Percentiles rank a stretch among this genome's conserved stretches.
Conservation (phyloP, 2,329 filamentous ascomycete genomes). For the Bipolaris sorokiniana region DNA sequence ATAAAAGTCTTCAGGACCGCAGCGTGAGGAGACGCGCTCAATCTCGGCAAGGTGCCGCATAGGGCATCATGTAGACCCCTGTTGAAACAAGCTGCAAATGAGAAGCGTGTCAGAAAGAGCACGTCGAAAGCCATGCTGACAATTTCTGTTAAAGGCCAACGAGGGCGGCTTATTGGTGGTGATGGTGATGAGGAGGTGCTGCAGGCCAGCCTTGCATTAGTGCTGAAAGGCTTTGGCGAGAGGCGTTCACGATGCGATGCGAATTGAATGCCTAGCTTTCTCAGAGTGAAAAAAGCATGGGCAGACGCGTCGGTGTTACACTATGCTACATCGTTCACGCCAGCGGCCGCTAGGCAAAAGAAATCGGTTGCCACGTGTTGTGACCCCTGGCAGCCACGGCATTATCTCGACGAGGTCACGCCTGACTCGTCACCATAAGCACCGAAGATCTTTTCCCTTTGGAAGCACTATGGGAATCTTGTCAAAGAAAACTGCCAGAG, state of each 20-base stretch:
- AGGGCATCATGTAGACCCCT: slow-evolving; percentile 22
- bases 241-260: slow-evolving; percentile 4
- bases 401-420: slow-evolving; percentile 27
- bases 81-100: slow-evolving; percentile 36
- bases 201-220: slow-evolving; percentile 25
- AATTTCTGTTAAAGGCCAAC: neutral
- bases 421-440: slow-evolving; percentile 40
- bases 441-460: slow-evolving; percentile 31
- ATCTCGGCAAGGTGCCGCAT: slow-evolving; percentile 30
- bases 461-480: slow-evolving; percentile 16
- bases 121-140: slow-evolving; percentile 29
- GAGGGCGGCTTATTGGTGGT: too few relatives aligned
- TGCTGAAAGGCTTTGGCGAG: slow-evolving; percentile 11
- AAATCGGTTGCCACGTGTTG: slow-evolving; percentile 43
- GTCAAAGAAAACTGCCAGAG: slow-evolving; percentile 19
- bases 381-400: slow-evolving; percentile 32
- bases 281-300: slow-evolving; percentile 7
- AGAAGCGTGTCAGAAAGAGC: slow-evolving; percentile 22
- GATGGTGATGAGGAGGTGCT: slow-evolving; percentile 1
- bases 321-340: slow-evolving; percentile 34
- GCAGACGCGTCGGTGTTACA: slow-evolving; percentile 15
- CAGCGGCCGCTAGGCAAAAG: slow-evolving; percentile 40
- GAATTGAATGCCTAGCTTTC: neutral
- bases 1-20: slow-evolving; percentile 12
- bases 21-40: slow-evolving; percentile 22